Conservation (phyloP, 441 rosid species). For the Corymbia citriodora region DNA sequence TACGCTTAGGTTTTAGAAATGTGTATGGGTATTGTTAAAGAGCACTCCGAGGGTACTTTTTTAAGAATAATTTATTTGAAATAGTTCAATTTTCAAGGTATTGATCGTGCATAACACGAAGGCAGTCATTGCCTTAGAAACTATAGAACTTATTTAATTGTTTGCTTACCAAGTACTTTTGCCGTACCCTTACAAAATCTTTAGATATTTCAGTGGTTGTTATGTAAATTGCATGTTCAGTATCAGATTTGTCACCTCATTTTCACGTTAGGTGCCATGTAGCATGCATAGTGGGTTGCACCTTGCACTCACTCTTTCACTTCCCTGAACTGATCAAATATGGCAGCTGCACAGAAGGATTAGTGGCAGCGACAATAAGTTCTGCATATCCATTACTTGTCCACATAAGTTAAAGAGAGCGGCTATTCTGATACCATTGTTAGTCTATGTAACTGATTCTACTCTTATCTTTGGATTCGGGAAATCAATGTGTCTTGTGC, state of each 20-base stretch:
- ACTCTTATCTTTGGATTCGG: no score
- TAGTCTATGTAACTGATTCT: no score
- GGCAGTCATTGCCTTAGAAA: background rate
- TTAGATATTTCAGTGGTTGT: background rate
- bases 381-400: no score
- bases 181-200: background rate
- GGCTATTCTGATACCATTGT: no score
- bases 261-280: no score
- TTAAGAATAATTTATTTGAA: background rate
- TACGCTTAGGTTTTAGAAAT: background rate
- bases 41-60: background rate
- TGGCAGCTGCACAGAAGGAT: no score
- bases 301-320: no score
- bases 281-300: no score
- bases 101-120: background rate
- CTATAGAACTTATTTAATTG: background rate
- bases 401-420: no score
- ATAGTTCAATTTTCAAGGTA: background rate
- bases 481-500: no score
- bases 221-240: background rate
- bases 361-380: no score
- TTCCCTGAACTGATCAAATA: no score
- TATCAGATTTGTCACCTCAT: background rate
- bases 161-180: background rate
- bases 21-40: background rate